Evolutionary conservation across 805 yeast genomes (phyloP).

Genomic region (Metschnikowia koreensis): DNA sequence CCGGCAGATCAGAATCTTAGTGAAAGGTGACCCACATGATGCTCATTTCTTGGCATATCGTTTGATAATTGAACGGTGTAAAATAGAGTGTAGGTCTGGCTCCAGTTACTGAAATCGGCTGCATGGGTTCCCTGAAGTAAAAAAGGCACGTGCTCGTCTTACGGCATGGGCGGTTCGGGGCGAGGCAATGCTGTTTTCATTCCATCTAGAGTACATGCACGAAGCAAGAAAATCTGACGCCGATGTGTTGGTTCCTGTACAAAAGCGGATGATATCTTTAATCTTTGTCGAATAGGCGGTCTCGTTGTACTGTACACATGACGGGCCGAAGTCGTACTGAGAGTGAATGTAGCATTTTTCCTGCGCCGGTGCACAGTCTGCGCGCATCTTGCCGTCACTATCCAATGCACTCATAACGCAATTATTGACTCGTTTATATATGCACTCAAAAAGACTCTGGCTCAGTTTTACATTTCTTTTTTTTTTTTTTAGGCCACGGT

Average conservation of each 20-base stretch:
- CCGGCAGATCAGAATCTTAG: too few relatives aligned
- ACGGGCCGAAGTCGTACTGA: background rate
- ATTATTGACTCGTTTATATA: conserved; percentile 7
- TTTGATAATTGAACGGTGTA: too few relatives aligned
- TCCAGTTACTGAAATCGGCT: background rate
- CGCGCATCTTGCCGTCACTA: conserved; percentile 6
- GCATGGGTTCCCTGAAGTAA: background rate
- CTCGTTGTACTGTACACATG: conserved; percentile 13
- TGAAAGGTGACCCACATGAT: too few relatives aligned
- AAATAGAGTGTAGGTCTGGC: too few relatives aligned
- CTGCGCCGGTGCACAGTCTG: conserved; percentile 1
- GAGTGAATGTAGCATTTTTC: background rate
- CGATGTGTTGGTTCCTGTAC: conserved; percentile 4
- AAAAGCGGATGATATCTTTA: conserved; percentile 4
- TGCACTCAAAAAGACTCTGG: background rate
- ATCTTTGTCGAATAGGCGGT: conserved; percentile 20
- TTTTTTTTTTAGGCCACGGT: background rate
- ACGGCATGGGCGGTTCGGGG: background rate
- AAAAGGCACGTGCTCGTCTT: background rate
- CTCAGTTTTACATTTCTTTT: background rate
- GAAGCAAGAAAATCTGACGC: background rate
- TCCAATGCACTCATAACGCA: conserved; percentile 3
- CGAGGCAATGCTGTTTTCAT: conserved; percentile 1
- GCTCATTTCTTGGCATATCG: too few relatives aligned
- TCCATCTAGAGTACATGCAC: background rate